These are phyloP conservation scores for Fusarium cicatricum DNA, from an alignment of 2,329 filamentous ascomycete species.

Conservation along the genomic window DNA sequence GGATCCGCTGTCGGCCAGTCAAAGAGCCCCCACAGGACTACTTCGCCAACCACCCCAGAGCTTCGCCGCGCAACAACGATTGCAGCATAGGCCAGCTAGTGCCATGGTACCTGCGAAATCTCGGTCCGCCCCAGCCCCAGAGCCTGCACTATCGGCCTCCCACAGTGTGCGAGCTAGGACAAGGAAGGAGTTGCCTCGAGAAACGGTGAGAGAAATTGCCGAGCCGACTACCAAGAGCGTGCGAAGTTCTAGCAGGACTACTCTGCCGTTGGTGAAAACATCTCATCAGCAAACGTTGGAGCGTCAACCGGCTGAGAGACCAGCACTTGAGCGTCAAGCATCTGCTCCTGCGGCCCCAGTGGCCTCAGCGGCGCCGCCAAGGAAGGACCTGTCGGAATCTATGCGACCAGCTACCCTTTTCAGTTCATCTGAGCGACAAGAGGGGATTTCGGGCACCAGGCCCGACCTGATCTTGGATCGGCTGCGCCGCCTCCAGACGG, in stretches of 20 bases:
- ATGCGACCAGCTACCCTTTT: conserved; percentile 61
- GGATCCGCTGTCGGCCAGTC: conserved; percentile 46
- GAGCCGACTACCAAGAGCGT: conserved; percentile 40
- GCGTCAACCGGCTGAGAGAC: conserved; percentile 35
- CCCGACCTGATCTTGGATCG: conserved; percentile 66
- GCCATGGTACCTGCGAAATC: conserved; percentile 36
- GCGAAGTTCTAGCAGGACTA: conserved; percentile 42
- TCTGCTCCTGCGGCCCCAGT: conserved; percentile 39
- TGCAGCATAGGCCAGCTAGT: conserved; percentile 58
- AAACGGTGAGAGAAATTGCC: conserved; percentile 34
- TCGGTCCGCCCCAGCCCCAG: conserved; percentile 34
- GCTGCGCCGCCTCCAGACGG: conserved; percentile 63
- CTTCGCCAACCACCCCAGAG: conserved; percentile 67
- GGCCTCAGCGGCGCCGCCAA: conserved; percentile 32
- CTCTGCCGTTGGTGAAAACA: conserved; percentile 41
- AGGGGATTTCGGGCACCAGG: conserved; percentile 60
- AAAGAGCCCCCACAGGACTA: conserved; percentile 52
- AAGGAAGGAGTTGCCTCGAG: conserved; percentile 41
- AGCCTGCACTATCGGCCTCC: conserved; percentile 37
- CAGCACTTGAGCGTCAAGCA: conserved; percentile 41
- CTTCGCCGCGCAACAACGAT: conserved; percentile 71
- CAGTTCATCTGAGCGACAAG: conserved; percentile 60
- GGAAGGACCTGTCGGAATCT: conserved; percentile 43
- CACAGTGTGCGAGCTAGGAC: conserved; percentile 44
- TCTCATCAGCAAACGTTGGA: conserved; percentile 40